Conservation (phyloP, 192 early-diverging fungal genomes). For the Coemansia nantahalensis region DNA sequence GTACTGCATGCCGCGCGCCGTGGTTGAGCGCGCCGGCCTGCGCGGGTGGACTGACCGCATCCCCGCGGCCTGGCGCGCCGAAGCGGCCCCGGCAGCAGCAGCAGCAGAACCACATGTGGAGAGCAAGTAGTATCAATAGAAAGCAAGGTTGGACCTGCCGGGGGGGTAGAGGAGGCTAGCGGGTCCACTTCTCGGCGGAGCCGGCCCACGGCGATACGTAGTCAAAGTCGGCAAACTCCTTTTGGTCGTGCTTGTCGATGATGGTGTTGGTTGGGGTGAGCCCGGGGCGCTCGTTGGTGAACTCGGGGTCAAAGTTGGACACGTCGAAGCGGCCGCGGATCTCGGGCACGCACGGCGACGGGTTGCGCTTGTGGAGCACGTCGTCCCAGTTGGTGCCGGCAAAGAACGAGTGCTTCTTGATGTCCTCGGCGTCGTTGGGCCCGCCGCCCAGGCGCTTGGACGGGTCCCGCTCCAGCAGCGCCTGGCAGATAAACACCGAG, state of each 20-base stretch:
- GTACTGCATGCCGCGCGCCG: slow-evolving; percentile 82
- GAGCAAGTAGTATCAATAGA: background rate
- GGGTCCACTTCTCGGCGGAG: slow-evolving; percentile 50
- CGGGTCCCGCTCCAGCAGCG: slow-evolving; percentile 88
- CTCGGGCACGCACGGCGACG: slow-evolving; percentile 89
- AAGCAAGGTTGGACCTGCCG: background rate
- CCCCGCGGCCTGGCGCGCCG: slow-evolving; percentile 20
- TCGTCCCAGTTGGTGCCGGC: slow-evolving; percentile 94
- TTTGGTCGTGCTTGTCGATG: slow-evolving; percentile 78
- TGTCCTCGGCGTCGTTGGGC: slow-evolving; percentile 84
- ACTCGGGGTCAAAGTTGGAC: slow-evolving; percentile 99
- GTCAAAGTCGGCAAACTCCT: slow-evolving; percentile 92
- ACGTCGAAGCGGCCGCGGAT: slow-evolving; percentile 78
- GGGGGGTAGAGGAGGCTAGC: slow-evolving; percentile 9
- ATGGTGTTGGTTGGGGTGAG: slow-evolving; percentile 89
- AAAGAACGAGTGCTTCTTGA: slow-evolving; percentile 94
- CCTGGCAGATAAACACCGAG: slow-evolving; percentile 88
- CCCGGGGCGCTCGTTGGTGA: slow-evolving; percentile 91
- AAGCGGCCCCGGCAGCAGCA: background rate
- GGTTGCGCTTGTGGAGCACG: slow-evolving; percentile 80
- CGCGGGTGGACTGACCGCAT: slow-evolving; percentile 21
- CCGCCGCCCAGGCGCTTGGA: slow-evolving; percentile 79
- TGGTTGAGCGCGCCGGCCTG: slow-evolving; percentile 59
- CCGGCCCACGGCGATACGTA: slow-evolving; percentile 91
- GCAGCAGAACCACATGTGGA: background rate